A percentile compares a stretch with the other conserved stretches of the same genome.
Evolutionary conservation across 2,329 filamentous ascomycete species (phyloP).

Genomic region (Fusarium mangiferae): DNA sequence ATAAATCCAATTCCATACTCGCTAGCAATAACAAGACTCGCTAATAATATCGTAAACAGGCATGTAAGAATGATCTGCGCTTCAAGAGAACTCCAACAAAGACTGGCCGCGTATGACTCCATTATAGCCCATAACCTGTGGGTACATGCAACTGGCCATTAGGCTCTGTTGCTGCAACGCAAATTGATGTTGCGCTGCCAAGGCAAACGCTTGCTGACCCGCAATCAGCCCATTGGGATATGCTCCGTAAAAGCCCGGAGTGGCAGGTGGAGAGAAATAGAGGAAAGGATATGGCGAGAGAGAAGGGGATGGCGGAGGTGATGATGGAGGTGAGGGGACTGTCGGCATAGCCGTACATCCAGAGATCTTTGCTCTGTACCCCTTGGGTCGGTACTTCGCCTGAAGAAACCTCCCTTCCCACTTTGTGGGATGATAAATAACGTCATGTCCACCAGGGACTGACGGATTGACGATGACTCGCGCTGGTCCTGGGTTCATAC

Average conservation of each 20-base stretch:
- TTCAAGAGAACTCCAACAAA: background rate
- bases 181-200: background rate
- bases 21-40: no score
- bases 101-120: background rate
- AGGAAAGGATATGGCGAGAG: background rate
- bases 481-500: background rate
- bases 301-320: background rate
- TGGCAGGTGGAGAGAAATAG: background rate
- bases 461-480: slow-evolving; percentile 6
- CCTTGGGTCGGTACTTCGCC: background rate
- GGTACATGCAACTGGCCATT: background rate
- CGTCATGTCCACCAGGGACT: background rate
- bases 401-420: background rate
- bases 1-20: no score
- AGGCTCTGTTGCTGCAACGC: background rate
- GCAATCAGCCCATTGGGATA: no score
- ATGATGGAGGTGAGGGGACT: background rate
- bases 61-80: no score
- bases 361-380: background rate
- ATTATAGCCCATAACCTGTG: background rate
- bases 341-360: background rate
- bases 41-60: no score
- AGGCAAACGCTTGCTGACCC: background rate
- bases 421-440: background rate
- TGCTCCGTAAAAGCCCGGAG: background rate